Percentiles rank a stretch among this genome's conserved stretches.
These are phyloP conservation scores for Fusarium coicis DNA, from an alignment of 2,329 filamentous ascomycete species.

Conservation along the genomic window DNA sequence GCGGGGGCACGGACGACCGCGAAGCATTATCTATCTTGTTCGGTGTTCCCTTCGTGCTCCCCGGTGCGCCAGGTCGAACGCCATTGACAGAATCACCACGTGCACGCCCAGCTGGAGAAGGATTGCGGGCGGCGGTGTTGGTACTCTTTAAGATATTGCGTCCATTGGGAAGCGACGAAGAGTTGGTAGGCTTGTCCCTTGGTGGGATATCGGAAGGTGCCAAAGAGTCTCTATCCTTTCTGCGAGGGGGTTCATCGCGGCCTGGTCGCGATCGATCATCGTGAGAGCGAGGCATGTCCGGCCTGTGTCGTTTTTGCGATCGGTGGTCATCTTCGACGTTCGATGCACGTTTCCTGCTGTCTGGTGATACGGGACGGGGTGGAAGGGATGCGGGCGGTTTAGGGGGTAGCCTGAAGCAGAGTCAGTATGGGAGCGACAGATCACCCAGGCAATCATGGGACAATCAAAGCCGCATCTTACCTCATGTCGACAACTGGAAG, in stretches of 20 bases:
- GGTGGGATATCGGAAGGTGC: slow-evolving; percentile 44
- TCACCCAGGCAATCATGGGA: neutral
- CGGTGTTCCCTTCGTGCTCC: slow-evolving; percentile 51
- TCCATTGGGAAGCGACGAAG: slow-evolving; percentile 52
- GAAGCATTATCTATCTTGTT: slow-evolving; percentile 52
- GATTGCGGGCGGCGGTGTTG: slow-evolving; percentile 39
- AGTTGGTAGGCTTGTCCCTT: slow-evolving; percentile 43
- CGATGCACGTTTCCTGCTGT: slow-evolving; percentile 59
- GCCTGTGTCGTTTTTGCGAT: slow-evolving; percentile 58
- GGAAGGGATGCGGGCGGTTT: slow-evolving; percentile 52
- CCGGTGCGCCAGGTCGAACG: slow-evolving; percentile 47
- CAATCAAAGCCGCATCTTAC: slow-evolving; percentile 26
- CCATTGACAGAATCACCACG: slow-evolving; percentile 58
- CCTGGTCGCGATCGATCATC: slow-evolving; percentile 49
- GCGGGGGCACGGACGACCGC: slow-evolving; percentile 59
- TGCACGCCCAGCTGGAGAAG: slow-evolving; percentile 53
- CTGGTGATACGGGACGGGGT: slow-evolving; percentile 54
- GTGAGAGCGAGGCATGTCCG: slow-evolving; percentile 49
- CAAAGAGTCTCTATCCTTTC: slow-evolving; percentile 47
- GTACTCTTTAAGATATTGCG: slow-evolving; percentile 48
- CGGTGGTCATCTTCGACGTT: slow-evolving; percentile 58
- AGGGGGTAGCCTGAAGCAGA: slow-evolving; percentile 47
- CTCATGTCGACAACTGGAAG: slow-evolving; percentile 47
- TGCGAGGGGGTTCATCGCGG: slow-evolving; percentile 49
- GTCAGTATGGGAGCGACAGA: slow-evolving; percentile 27